These are phyloP conservation scores for Fusarium pseudoanthophilum DNA, from an alignment of 2,329 filamentous ascomycete genomes.

Conservation along the genomic window DNA sequence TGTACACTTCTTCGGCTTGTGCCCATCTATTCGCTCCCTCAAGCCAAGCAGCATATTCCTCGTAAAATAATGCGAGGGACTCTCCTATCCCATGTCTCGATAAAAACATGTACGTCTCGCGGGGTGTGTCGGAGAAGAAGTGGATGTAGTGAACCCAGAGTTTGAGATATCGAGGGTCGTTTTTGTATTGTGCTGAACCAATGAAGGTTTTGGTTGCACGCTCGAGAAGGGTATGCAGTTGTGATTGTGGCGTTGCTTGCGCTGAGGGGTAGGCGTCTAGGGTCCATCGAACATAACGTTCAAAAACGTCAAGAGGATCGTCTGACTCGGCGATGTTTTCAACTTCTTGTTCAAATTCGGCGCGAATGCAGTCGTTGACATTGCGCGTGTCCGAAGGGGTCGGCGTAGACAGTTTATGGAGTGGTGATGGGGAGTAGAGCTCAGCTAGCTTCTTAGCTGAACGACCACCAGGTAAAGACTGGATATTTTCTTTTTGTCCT, in stretches of 20 bases:
- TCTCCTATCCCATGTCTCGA: constrained; percentile 90
- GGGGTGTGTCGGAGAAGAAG: constrained; percentile 91
- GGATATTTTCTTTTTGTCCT: constrained; percentile 97
- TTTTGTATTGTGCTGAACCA: constrained; percentile 87
- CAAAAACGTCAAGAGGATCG: constrained; percentile 94
- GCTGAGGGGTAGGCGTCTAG: constrained; percentile 94
- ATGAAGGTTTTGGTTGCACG: constrained; percentile 92
- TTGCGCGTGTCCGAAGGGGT: constrained; percentile 79
- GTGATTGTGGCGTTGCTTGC: constrained; percentile 91
- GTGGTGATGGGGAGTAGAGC: constrained; percentile 76
- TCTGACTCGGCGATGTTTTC: constrained; percentile 84
- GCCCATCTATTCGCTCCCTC: constrained; percentile 85
- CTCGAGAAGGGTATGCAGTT: constrained; percentile 88
- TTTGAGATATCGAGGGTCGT: constrained; percentile 92
- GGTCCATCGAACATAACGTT: constrained; percentile 97
- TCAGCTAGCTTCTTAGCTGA: constrained; percentile 90
- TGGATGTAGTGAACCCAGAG: constrained; percentile 95
- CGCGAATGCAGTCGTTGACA: constrained; percentile 80
- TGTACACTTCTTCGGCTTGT: constrained; percentile 95
- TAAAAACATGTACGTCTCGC: constrained; percentile 92
- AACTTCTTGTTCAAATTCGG: constrained; percentile 88
- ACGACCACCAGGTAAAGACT: constrained; percentile 85
- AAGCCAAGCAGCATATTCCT: constrained; percentile 95
- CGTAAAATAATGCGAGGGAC: constrained; percentile 89
- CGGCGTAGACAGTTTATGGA: constrained; percentile 68